Evolutionary conservation across 257 asterid species (phyloP), one percentile per base, ranked within the genome.

Genomic region (Anisodus tanguticus): DNA sequence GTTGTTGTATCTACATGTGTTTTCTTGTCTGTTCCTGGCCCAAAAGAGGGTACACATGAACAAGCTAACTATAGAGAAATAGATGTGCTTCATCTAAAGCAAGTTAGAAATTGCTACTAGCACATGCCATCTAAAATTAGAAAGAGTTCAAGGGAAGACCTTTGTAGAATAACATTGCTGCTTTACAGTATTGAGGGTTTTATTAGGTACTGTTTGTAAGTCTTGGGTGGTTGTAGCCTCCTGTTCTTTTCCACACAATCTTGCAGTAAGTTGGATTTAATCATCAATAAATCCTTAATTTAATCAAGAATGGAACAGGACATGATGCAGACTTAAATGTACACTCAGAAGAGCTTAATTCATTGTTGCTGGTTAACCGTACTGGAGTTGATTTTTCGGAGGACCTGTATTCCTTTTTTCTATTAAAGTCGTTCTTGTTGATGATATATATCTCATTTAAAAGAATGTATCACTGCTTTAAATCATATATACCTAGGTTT

Each of bases 191-290:
- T 68, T 68, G 22, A 39, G 45, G 76, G 22, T 68, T 66, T 66
- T 66, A 66, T 5, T 31, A 31, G 35, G 31, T 31, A 68, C 53
- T 59, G 31, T 59, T 59, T 59, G 26, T 17, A 16, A 59, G 31
- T 59, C 66, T 59, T 59, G 31, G 64, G 26, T 55, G 64, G 31
- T n/a, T 59, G 8, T 59, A 17, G 31, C 66, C 22, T 59, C 9
- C 26, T 59, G 26, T 17, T 59, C 66, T 41, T 15, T 17, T 69
- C 39, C 11, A 16, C 8, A 16, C 3, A 16, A 3, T 69, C 12
- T 64, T 64, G 71, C 71, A 5, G 22, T 35, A 67, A 67, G 49
- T 67, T 67, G 47, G 6, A n/a, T 47, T 72, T 72, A 72, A 72
- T 45, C 58, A 72, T 72, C 80, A 45, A 47, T 72, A 11, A 72